Base-by-base conservation (phyloP, 352 stramenopile species). In the Globisporangium solare region DNA sequence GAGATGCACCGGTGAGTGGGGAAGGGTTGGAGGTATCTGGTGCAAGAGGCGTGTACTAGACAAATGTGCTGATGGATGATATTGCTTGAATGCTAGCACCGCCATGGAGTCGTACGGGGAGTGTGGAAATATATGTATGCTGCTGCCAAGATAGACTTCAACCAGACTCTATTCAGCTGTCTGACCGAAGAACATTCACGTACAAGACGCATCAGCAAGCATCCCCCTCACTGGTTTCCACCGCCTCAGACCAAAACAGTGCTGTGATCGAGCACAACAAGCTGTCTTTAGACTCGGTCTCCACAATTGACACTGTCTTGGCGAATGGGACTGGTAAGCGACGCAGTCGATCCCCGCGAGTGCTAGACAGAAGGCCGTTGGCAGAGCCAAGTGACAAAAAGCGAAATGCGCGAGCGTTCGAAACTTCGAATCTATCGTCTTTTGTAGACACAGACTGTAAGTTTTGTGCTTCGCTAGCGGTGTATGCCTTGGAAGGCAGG, bases 361-460 rank as follows among this genome's bases (percentile, higher is more conserved):
- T n/a, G 5, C 6, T 47, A 11, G 43, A 55, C 13, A n/a, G 15
- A 57, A 31, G 22, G n/a, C 14, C 4, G 18, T 39, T 18, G 32
- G 5, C 12, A 35, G 35, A 40, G 1, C 17, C n/a, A n/a, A 49
- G 51, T 47, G 46, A 61, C 14, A 52, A 35, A n/a, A 51, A 45
- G 42, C 39, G 58, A 4, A 51, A 22, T 22, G 27, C n/a, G 2
- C 49, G 43, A 14, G 50, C 46, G 27, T 47, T 56, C 20, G 64
- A 69, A 12, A 43, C 48, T 10, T 74, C 63, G 15, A 79, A 73
- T 51, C 32, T 91, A 18, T 91, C 80, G 6, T 74, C 74, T 31
- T 88, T 86, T 51, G 76, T 85, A 10, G 80, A 91, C 52, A 88
- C 78, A 0, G 78, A 80, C 60, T 70, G 80, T 91, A 76, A 58